Evolutionary conservation across 2,329 filamentous ascomycete genomes (phyloP).

Genomic region (Aspergillus pseudoviridinutans): DNA sequence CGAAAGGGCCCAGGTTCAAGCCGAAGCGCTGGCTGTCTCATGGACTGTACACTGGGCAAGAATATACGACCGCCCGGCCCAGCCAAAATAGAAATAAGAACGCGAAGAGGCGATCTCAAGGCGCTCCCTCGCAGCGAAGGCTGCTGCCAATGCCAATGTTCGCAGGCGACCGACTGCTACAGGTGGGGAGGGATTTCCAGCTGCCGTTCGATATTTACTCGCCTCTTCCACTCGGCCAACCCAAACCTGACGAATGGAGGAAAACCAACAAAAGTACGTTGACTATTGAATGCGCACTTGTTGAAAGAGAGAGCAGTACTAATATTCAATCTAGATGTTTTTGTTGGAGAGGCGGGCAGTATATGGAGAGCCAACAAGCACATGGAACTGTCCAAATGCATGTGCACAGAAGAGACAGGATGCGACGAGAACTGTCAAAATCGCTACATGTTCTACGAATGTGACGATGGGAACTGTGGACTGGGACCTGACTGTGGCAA

Average conservation of each 20-base stretch:
- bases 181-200: constrained; percentile 75
- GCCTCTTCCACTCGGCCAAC: constrained; percentile 77
- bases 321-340: constrained; percentile 64
- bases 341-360: constrained; percentile 76
- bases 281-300: not conserved
- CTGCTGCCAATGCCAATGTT: constrained; percentile 75
- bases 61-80: constrained; percentile 46
- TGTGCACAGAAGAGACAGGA: constrained; percentile 71
- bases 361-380: constrained; percentile 77
- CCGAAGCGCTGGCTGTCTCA: constrained; percentile 75
- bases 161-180: constrained; percentile 65
- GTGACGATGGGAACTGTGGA: constrained; percentile 83
- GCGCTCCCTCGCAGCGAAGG: constrained; percentile 29
- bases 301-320: constrained; percentile 17
- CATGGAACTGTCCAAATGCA: constrained; percentile 71
- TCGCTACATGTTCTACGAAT: constrained; percentile 95
- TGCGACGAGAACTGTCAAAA: constrained; percentile 92
- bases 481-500: constrained; percentile 78
- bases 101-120: constrained; percentile 28
- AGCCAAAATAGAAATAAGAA: constrained; percentile 47
- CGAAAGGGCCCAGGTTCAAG: constrained; percentile 29
- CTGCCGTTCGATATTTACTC: constrained; percentile 88
- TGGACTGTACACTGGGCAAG: constrained; percentile 84
- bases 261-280: constrained; percentile 83
- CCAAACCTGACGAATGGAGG: constrained; percentile 89